Base-by-base conservation (phyloP, 78 protist species). In the Dictyostelium firmibasis region DNA sequence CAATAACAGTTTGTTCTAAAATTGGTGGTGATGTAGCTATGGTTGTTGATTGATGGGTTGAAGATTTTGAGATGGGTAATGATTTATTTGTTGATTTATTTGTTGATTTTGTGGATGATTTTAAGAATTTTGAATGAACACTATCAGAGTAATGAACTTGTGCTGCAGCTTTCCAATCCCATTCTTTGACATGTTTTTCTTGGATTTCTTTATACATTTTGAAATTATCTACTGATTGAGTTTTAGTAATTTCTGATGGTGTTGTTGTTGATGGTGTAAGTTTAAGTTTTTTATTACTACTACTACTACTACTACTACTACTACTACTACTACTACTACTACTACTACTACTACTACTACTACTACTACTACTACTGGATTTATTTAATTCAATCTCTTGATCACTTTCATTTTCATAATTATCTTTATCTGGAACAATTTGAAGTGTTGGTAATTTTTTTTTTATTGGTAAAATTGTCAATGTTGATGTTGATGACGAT, bases 131-230 rank as follows among this genome's bases (percentile, higher is more conserved):
- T 25, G 70, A 44, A 29, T 43, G n/a, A 23, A 35, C 86, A 31
- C 47, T n/a, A 18, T 11, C 43, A 0, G 86, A 31, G 20, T 67
- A 89, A 69, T 35, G 60, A 29, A 43, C 82, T 27, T 36, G 27
- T 14, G 94, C 67, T 41, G 94, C 86, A 7, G 47, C 27, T 81
- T 89, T 78, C 94, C 94, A 89, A 70, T 89, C 94, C 94, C 94
- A 89, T 33, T 87, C 93, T 60, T 57, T 87, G 1, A 82, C 20
- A n/a, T 77, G 20, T n/a, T 18, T 29, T 38, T 75, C 36, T 33
- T 23, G 50, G 23, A 41, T 11, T 53, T 53, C 23, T 81, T 84
- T 64, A 13, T 83, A 31, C 23, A 64, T 36, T 14, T 69, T 69
- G 53, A 75, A 64, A 44, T 60, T 31, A 72, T 81, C 33, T 67